Evolutionary conservation across 257 asterid genomes (phyloP), one percentile per base, ranked within the genome.

Genomic region (Scutellaria galericulata): DNA sequence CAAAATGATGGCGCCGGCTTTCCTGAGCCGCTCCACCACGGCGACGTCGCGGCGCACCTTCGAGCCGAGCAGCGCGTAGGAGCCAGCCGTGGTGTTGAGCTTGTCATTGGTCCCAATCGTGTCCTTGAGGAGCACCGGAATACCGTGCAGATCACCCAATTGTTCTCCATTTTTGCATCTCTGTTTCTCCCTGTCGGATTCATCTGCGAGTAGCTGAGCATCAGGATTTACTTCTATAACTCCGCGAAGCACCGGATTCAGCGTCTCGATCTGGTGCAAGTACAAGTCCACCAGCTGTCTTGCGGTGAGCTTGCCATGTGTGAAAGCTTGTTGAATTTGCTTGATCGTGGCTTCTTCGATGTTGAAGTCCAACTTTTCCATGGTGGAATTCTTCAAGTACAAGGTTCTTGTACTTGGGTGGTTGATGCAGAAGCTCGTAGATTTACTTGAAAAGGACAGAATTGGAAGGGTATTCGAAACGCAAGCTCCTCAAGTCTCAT

Each of bases 101-200:
- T 81, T 77, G 51, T 91, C 95, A 13, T 65, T 14, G 6, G 92
- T 89, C 7, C 79, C 85, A 18, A 91, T 84, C 37, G 84, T 84
- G 72, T 89, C 96, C 75, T 91, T 91, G 54, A 89, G 80, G 51
- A 91, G 88, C 75, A 89, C 87, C 22, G 96, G 97, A 44, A 91
- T 78, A 1, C 96, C 95, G 75, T 81, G 89, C 55, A 90, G 54
- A 20, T 41, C 70, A 6, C 76, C 73, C 27, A 63, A 40, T 8
- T 44, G 53, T 14, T 47, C 27, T 52, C 31, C 24, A 0, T 44
- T 50, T 50, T 5, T n/a, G 40, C 40, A 3, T 11, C 15, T 59
- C 48, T 39, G 20, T 55, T 77, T 81, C 55, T 81, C 80, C 40
- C 61, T n/a, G 72, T 85, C 91, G 27, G 85, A 83, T 57, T 83